Evolutionary conservation across 2,329 filamentous ascomycete species (phyloP).

Genomic region (Madurella fahalii): DNA sequence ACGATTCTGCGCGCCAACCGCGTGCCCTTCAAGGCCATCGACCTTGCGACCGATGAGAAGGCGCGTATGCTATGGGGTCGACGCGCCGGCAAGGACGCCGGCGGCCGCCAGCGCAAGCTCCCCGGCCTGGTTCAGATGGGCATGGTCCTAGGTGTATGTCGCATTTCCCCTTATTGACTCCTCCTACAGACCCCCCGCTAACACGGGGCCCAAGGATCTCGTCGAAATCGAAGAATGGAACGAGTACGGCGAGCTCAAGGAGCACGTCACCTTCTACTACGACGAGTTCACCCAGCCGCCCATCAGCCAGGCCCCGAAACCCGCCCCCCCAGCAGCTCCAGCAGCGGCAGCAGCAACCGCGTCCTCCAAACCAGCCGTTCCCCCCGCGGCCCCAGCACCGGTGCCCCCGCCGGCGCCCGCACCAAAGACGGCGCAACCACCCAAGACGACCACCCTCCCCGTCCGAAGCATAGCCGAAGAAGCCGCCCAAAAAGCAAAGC

Average conservation of each 20-base stretch:
- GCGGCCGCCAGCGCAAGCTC: conserved; percentile 66
- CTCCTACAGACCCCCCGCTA: conserved; percentile 14
- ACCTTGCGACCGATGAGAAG: conserved; percentile 84
- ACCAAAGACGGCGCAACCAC: conserved; percentile 16
- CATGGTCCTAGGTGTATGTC: conserved; percentile 74
- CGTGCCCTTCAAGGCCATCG: conserved; percentile 87
- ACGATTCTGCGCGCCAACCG: conserved; percentile 94
- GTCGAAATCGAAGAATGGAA: conserved; percentile 98
- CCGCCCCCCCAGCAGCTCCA: conserved; percentile 30
- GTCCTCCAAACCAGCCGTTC: conserved; percentile 16
- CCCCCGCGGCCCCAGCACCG: conserved; percentile 22
- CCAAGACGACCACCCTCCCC: conserved; percentile 37
- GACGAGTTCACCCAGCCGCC: conserved; percentile 58
- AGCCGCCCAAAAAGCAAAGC: conserved; percentile 60
- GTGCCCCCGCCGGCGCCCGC: conserved; percentile 25
- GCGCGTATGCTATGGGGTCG: conserved; percentile 86
- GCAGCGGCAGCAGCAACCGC: conserved; percentile 22
- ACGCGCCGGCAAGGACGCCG: conserved; percentile 67
- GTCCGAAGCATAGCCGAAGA: conserved; percentile 59
- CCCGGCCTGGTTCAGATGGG: conserved; percentile 87
- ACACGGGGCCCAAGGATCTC: conserved; percentile 60
- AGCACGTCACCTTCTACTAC: conserved; percentile 69
- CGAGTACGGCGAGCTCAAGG: conserved; percentile 91
- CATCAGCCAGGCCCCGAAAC: conserved; percentile 49
- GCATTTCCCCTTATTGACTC: neutral